Percentiles rank a stretch among this genome's conserved stretches.
These are phyloP conservation scores for Cladorrhinum sp. DNA, from an alignment of 2,329 filamentous ascomycete species.

Conservation along the genomic window DNA sequence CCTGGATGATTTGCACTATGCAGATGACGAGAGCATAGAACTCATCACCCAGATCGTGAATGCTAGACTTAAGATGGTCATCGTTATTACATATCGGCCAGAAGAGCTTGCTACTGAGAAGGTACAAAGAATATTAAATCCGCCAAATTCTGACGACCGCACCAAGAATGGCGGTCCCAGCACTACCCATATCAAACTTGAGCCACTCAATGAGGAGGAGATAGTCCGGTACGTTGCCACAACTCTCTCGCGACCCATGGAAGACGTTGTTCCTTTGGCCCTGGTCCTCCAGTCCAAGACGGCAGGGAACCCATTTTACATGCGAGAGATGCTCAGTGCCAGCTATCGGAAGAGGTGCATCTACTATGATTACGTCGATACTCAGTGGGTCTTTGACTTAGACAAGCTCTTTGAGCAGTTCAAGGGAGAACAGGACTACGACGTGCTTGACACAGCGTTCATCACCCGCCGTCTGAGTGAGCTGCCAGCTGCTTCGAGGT, in stretches of 20 bases:
- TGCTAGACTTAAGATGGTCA: conserved; percentile 74
- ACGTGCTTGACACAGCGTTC: conserved; percentile 79
- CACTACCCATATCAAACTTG: conserved; percentile 68
- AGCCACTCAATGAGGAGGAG: conserved; percentile 73
- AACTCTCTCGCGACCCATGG: conserved; percentile 70
- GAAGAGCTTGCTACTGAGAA: conserved; percentile 60
- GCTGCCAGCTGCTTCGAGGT: conserved; percentile 68
- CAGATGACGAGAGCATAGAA: conserved; percentile 82
- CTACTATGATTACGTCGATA: conserved; percentile 84
- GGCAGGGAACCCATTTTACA: conserved; percentile 84
- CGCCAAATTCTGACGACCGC: conserved; percentile 51
- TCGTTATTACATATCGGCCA: conserved; percentile 73
- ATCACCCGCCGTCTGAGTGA: conserved; percentile 75
- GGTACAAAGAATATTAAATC: conserved; percentile 53
- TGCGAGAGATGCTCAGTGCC: conserved; percentile 83
- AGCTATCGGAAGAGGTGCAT: conserved; percentile 85
- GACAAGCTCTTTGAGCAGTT: conserved; percentile 86
- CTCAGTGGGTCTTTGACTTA: conserved; percentile 79
- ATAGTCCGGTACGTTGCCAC: conserved; percentile 78
- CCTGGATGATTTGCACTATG: conserved; percentile 86
- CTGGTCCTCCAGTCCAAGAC: conserved; percentile 88
- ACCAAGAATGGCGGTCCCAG: conserved; percentile 48
- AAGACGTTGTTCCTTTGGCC: conserved; percentile 73
- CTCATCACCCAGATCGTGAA: conserved; percentile 77
- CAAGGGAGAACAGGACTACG: conserved; percentile 71